Conservation (phyloP, 257 asterid species). For the Ilex asprella region DNA sequence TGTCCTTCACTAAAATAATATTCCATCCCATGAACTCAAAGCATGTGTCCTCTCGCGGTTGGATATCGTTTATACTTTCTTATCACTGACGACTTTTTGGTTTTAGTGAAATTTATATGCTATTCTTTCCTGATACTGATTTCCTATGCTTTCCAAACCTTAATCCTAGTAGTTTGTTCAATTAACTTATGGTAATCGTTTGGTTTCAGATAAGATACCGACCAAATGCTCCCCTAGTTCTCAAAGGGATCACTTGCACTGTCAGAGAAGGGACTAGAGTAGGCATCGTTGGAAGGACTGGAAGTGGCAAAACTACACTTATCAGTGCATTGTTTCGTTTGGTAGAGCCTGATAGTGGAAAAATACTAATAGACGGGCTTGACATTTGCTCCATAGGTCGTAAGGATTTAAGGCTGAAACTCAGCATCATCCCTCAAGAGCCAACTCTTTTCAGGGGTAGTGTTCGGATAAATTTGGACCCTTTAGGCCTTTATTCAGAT, state of each 20-base stretch:
- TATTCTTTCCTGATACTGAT: no score
- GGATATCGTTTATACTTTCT: no score
- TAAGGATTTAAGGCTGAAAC: constrained; percentile 56
- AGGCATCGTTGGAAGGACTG: constrained; percentile 85
- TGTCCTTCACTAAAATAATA: no score
- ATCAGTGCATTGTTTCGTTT: constrained; percentile 71
- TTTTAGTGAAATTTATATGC: no score
- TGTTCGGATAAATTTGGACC: constrained; percentile 68
- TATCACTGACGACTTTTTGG: no score
- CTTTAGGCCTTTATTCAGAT: constrained; percentile 58
- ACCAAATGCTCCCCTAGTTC: constrained; percentile 64
- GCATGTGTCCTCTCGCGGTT: no score
- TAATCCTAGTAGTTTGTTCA: background rate
- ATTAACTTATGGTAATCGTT: background rate
- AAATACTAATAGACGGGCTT: constrained; percentile 44
- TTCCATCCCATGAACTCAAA: no score
- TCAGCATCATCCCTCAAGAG: constrained; percentile 85
- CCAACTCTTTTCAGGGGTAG: constrained; percentile 79
- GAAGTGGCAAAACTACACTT: constrained; percentile 81
- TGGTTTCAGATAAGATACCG: constrained; percentile 56
- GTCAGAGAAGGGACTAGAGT: constrained; percentile 58
- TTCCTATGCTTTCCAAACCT: no score
- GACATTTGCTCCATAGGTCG: constrained; percentile 70
- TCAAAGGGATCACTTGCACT: constrained; percentile 68
- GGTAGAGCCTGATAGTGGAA: constrained; percentile 66